These are phyloP conservation scores for Pythium grandisporangium DNA, from an alignment of 352 stramenopile genomes.

Conservation along the genomic window DNA sequence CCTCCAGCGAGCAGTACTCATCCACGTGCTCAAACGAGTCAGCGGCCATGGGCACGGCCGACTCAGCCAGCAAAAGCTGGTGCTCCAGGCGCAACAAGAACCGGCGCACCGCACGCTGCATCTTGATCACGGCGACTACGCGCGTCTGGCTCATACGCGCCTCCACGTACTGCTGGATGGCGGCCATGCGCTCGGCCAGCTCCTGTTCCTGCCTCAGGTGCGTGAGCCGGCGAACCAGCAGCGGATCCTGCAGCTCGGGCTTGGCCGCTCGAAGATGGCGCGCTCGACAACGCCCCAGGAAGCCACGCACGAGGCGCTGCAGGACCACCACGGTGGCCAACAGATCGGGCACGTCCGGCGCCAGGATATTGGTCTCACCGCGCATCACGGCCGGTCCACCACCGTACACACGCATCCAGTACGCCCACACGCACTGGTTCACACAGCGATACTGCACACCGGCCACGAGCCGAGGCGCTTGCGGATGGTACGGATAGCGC, in stretches of 20 bases:
- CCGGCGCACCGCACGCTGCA: conserved; percentile 44
- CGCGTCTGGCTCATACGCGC: conserved; percentile 48
- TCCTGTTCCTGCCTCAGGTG: conserved; percentile 9
- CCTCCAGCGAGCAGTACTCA: conserved; percentile 55
- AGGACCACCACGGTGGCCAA: conserved; percentile 20
- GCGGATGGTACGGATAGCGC: too few relatives aligned
- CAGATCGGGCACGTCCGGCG: conserved; percentile 19
- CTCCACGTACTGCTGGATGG: conserved; percentile 42
- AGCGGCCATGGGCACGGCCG: conserved; percentile 28
- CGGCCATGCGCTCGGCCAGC: conserved; percentile 24
- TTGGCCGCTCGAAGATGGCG: conserved; percentile 9
- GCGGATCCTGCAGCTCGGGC: conserved; percentile 19
- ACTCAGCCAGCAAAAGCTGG: conserved; percentile 42
- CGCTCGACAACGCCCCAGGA: conserved; percentile 24
- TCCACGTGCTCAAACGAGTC: conserved; percentile 39
- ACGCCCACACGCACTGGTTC: conserved; percentile 43
- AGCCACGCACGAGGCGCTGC: conserved; percentile 43
- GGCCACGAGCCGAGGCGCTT: too few relatives aligned
- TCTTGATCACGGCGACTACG: conserved; percentile 34
- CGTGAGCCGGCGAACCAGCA: conserved; percentile 11
- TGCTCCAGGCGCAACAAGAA: conserved; percentile 36
- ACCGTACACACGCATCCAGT: conserved; percentile 33
- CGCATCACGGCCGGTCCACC: conserved; percentile 36
- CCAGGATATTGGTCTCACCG: conserved; percentile 35
- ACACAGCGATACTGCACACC: conserved; percentile 47